Percentiles rank a stretch among this genome's conserved stretches.
These are phyloP conservation scores for Phytophthora pinifolia DNA, from an alignment of 352 stramenopile species.

Conservation along the genomic window DNA sequence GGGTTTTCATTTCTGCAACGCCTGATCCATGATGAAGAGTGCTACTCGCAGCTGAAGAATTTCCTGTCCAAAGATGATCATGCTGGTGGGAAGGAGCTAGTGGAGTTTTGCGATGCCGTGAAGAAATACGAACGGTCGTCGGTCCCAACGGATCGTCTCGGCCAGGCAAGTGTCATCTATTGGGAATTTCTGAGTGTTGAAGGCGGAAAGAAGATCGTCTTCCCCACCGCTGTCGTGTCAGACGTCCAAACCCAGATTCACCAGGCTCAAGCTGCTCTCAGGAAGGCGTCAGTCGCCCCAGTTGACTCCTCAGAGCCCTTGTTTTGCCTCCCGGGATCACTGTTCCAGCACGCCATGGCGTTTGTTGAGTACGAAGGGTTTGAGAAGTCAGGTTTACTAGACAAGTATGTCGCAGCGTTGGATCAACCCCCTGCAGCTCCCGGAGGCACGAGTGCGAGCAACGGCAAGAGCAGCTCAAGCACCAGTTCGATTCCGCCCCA, in stretches of 20 bases:
- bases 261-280: conserved; percentile 45
- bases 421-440: conserved; percentile 40
- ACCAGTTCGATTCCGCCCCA: conserved; percentile 59
- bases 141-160: conserved; percentile 65
- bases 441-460: conserved; percentile 22
- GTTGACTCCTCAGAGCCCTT: conserved; percentile 17
- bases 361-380: conserved; percentile 75
- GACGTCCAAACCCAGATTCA: conserved; percentile 73
- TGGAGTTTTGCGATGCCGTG: conserved; percentile 83
- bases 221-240: conserved; percentile 48
- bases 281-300: conserved; percentile 10
- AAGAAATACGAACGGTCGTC: conserved; percentile 82
- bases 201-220: conserved; percentile 58
- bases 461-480: conserved; percentile 31
- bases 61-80: conserved; percentile 71
- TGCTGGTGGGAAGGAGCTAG: conserved; percentile 55
- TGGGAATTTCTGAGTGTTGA: conserved; percentile 82
- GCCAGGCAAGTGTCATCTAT: conserved; percentile 77
- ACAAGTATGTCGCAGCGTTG: conserved; percentile 78
- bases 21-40: conserved; percentile 88
- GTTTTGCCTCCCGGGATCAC: conserved; percentile 43
- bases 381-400: conserved; percentile 62
- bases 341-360: conserved; percentile 74
- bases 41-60: conserved; percentile 76
- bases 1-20: conserved; percentile 88